Conservation (phyloP, 176 grass and related monocot genomes). For the Eragrostis curvula region DNA sequence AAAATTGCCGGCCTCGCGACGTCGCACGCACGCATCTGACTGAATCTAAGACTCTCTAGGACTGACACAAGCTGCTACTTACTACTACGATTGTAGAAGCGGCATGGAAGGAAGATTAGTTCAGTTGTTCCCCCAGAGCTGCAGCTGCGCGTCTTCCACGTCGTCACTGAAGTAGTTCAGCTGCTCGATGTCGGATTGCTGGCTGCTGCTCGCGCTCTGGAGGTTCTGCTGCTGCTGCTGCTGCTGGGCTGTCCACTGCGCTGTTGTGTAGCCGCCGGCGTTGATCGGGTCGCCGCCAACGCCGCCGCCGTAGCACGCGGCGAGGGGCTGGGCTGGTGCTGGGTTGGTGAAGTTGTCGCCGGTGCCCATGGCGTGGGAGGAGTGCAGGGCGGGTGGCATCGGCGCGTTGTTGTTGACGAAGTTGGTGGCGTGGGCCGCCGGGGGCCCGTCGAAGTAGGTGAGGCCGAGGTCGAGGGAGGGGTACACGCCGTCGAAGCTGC, state of each 20-base stretch:
- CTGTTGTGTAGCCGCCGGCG: background rate
- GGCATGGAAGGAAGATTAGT: conserved; percentile 6
- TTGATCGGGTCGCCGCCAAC: background rate
- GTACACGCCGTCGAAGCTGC: background rate
- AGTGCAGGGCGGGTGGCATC: background rate
- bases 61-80: background rate
- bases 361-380: background rate
- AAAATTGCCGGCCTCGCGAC: conserved; percentile 4
- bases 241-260: background rate
- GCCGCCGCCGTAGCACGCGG: background rate
- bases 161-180: conserved; percentile 8
- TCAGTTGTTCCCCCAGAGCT: background rate
- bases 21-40: background rate
- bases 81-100: background rate
- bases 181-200: background rate
- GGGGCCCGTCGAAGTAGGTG: background rate
- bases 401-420: conserved; percentile 4
- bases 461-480: background rate
- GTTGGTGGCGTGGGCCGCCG: background rate
- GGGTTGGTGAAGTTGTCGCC: background rate
- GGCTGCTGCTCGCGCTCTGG: conserved; percentile 4
- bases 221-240: background rate
- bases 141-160: background rate
- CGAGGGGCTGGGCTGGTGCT: background rate
- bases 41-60: background rate